phyloP scores from a whole-genome alignment of 345 rosid species.

The Lagerstroemia speciosa region DNA sequence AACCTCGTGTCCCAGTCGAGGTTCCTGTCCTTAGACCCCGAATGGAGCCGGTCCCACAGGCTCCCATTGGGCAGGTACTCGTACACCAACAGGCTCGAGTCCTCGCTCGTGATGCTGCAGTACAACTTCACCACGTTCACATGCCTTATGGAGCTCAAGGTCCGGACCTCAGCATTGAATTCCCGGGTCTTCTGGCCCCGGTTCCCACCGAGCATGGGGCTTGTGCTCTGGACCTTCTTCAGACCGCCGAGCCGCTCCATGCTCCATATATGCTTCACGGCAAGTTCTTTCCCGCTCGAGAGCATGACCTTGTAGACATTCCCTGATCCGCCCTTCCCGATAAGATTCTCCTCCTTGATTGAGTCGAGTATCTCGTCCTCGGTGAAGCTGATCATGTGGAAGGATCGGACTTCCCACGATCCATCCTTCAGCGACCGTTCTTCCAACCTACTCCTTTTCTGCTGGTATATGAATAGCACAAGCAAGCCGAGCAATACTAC shows the following conservation, averaged over 20 bases:
- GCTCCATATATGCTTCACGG: conserved; percentile 70
- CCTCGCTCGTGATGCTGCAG: conserved; percentile 86
- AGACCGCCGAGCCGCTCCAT: conserved; percentile 15
- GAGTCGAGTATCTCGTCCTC: conserved; percentile 86
- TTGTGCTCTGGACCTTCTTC: conserved; percentile 35
- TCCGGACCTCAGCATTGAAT: conserved; percentile 73
- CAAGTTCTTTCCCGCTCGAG: conserved; percentile 63
- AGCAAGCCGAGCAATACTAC: conserved; percentile 43
- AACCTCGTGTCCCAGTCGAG: conserved; percentile 83
- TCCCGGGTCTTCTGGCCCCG: conserved; percentile 37
- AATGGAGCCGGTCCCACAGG: conserved; percentile 79
- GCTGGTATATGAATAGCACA: conserved; percentile 40
- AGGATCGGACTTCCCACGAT: conserved; percentile 78
- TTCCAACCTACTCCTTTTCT: conserved; percentile 41
- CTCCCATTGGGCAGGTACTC: conserved; percentile 92
- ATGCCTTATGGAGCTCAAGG: conserved; percentile 86
- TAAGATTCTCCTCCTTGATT: conserved; percentile 70
- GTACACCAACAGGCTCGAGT: conserved; percentile 79
- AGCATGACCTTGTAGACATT: conserved; percentile 67
- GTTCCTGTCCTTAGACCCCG: conserved; percentile 35
- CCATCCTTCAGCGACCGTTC: conserved; percentile 49
- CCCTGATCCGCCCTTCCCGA: conserved; percentile 90
- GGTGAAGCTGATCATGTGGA: conserved; percentile 52
- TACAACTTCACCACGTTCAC: conserved; percentile 87
- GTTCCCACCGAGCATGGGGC: conserved; percentile 52